Conservation (phyloP, 441 rosid species). For the Bocquillonia castaneifolia region DNA sequence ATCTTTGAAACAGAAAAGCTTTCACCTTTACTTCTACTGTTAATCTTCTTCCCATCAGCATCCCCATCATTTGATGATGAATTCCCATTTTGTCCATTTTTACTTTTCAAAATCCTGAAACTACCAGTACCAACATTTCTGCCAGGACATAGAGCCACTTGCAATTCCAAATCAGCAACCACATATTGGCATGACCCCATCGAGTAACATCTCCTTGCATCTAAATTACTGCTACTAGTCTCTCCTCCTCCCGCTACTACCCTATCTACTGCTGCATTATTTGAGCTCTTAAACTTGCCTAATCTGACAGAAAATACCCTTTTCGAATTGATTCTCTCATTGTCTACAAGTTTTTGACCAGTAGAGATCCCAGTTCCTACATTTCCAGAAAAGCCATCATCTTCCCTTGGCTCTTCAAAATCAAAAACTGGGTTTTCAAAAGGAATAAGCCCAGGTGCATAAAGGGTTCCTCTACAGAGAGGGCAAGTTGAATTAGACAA, state of each 20-base stretch:
- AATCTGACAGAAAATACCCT: conserved; percentile 62
- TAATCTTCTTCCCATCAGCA: conserved; percentile 43
- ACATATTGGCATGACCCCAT: conserved; percentile 71
- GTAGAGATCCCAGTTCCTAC: conserved; percentile 22
- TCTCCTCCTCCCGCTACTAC: conserved; percentile 41
- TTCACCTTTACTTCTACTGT: conserved; percentile 38
- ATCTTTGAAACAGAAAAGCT: conserved; percentile 61
- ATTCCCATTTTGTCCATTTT: conserved; percentile 39
- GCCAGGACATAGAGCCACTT: conserved; percentile 40
- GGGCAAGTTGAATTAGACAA: conserved; percentile 74
- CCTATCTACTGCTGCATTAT: conserved; percentile 26
- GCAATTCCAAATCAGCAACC: conserved; percentile 58
- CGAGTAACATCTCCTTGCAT: conserved; percentile 63
- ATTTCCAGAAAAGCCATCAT: conserved; percentile 23
- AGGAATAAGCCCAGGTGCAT: conserved; percentile 23
- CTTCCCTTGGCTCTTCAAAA: conserved; percentile 29
- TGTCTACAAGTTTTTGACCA: conserved; percentile 48
- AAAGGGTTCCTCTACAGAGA: conserved; percentile 53
- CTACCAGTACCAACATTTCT: conserved; percentile 29
- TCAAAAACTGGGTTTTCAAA: conserved; percentile 27
- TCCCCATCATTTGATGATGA: conserved; percentile 35
- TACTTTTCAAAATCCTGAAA: conserved; percentile 38
- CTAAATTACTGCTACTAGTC: conserved; percentile 36
- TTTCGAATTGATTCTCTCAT: conserved; percentile 46
- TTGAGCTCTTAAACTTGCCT: conserved; percentile 49